Evolutionary conservation across 495 filamentous ascomycete genomes (phyloP), one percentile per base, ranked within the genome.

Genomic region (Xylaria telfairii): DNA sequence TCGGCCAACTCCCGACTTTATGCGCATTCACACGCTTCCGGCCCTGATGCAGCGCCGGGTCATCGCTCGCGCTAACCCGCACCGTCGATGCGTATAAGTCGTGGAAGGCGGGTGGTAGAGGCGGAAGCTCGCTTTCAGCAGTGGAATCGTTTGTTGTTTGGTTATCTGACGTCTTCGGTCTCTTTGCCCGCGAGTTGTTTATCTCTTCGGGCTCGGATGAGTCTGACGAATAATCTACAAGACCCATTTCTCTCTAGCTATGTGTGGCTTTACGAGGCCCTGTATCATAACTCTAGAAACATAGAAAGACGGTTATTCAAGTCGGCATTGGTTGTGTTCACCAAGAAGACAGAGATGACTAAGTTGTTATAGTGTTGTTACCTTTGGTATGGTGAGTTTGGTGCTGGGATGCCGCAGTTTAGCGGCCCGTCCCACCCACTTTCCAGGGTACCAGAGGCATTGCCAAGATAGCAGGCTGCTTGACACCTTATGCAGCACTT

Each of bases 1-100:
- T 94, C 2, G 96, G 92, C 96, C 96, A 99, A 81, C 92, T 92
- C 28, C 96, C 96, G 63, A 92, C 88, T 15, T 95, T 82, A 80
- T 99, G 96, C 3, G 96, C 95, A 51, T 89, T 92, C 51, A 88
- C 87, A 30, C 96, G 86, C 76, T 90, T 92, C 51, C 94, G 88
- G 37, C 96, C 96, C 37, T 90, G 91, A 80, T 99, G 96, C 39
- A 99, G 84, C 66, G 83, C 82, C 0, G 96, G 95, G 72, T 97
- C 91, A 80, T 99, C 96, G 69, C 81, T 81, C 32, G 90, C 91
- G 78, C 92, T 92, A 65, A 91, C 81, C 47, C 94, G 88, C 63
- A 90, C 88, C 53, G 88, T 87, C 5, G 90, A 91, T n/a, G 94
- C 91, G 83, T 98, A 98, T 69, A 97, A 86, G 78, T 97, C 92